Percentiles rank a stretch among this genome's conserved stretches.
phyloP scores from a whole-genome alignment of 75 land plant genomes.

The Cunninghamia lanceolata region DNA sequence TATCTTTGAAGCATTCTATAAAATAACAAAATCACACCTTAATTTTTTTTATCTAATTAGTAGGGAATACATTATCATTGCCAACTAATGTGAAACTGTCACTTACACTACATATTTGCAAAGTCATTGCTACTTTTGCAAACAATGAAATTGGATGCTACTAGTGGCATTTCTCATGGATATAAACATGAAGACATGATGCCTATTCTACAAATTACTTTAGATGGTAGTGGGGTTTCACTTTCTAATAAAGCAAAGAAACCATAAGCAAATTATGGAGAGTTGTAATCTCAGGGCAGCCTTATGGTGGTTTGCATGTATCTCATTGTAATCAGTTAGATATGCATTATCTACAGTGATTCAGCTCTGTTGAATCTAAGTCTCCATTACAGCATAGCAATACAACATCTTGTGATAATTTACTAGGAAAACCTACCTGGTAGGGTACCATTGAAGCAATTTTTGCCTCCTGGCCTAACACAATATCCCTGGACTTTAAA shows the following conservation, averaged over 20 bases:
- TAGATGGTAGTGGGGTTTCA: constrained; percentile 18
- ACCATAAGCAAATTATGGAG: constrained; percentile 37
- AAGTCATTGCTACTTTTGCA: constrained; percentile 19
- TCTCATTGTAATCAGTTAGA: constrained; percentile 23
- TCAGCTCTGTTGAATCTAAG: constrained; percentile 18
- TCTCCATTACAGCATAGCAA: constrained; percentile 35
- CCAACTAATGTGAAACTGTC: constrained; percentile 26
- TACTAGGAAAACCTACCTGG: constrained; percentile 27
- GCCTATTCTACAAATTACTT: constrained; percentile 35
- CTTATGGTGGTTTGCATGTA: constrained; percentile 13
- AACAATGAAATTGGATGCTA: constrained; percentile 22
- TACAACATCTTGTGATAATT: constrained; percentile 24
- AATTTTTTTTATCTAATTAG: constrained; percentile 33
- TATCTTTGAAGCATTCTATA: constrained; percentile 10
- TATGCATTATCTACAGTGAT: constrained; percentile 28
- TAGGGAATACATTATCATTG: constrained; percentile 28
- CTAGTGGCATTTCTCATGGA: constrained; percentile 14
- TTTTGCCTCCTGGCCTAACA: constrained; percentile 42
- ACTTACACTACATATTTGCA: background rate
- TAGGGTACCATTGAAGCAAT: constrained; percentile 27
- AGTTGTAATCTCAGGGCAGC: constrained; percentile 1
- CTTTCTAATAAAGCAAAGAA: constrained; percentile 20
- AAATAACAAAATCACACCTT: constrained; percentile 47
- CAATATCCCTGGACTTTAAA: constrained; percentile 48
- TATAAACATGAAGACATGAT: constrained; percentile 30